Conservation (phyloP, 2,329 filamentous ascomycete genomes). For the Colletotrichum noveboracense region DNA sequence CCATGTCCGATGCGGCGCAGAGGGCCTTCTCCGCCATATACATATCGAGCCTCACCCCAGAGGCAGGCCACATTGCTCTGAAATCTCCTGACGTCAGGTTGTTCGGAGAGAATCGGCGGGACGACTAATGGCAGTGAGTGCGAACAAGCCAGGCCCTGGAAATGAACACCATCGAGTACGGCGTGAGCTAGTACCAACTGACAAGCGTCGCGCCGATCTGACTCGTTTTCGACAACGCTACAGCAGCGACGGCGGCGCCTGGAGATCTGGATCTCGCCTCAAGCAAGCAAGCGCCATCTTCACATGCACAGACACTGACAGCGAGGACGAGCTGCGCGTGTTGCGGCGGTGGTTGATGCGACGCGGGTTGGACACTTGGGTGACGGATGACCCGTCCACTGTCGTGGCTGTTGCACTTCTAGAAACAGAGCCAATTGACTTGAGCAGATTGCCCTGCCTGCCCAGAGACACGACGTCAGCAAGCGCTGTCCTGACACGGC, state of each 20-base stretch:
- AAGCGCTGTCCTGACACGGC: not conserved
- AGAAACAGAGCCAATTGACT: conserved; percentile 4
- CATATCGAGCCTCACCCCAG: not conserved
- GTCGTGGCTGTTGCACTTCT: not conserved
- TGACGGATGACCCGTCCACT: not conserved
- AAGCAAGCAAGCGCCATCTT: conserved; percentile 12
- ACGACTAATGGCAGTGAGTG: not conserved
- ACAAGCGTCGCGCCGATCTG: conserved; percentile 2
- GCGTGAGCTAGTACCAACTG: not conserved
- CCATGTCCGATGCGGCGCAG: not conserved
- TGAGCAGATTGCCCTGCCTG: not conserved
- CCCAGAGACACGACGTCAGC: not conserved
- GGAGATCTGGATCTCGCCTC: conserved; percentile 9
- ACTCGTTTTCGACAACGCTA: not conserved
- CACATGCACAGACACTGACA: conserved; percentile 12
- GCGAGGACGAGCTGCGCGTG: not conserved
- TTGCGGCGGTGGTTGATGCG: not conserved
- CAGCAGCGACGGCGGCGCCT: not conserved
- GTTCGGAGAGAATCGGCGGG: not conserved
- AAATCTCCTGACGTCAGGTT: conserved; percentile 6
- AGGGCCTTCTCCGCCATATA: not conserved
- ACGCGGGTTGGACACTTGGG: not conserved
- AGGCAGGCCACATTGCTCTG: not conserved
- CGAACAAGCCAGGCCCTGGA: not conserved
- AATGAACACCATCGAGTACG: not conserved